These are phyloP conservation scores for Luvunga scandens DNA, from an alignment of 345 rosid genomes.

Conservation along the genomic window DNA sequence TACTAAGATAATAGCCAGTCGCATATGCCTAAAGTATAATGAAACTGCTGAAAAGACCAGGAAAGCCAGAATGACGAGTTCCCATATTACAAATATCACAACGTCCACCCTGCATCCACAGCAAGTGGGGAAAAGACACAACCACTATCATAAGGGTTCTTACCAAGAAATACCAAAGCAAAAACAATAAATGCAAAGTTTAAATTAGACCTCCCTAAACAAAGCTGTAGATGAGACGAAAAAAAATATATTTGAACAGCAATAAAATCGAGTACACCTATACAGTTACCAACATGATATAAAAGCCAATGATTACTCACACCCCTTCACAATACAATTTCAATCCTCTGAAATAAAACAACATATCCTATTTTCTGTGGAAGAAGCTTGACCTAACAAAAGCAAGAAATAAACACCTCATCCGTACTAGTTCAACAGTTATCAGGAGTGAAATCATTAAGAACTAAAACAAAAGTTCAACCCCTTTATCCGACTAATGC, in stretches of 20 bases:
- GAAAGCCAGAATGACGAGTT: slow-evolving; percentile 79
- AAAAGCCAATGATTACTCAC: background rate
- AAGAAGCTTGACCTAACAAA: background rate
- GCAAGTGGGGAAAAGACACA: background rate
- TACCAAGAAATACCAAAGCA: background rate
- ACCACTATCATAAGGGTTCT: background rate
- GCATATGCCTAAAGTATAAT: slow-evolving; percentile 69
- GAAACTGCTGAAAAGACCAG: slow-evolving; percentile 94
- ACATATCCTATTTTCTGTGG: background rate
- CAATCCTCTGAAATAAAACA: background rate
- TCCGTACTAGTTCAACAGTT: background rate
- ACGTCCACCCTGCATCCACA: slow-evolving; percentile 85
- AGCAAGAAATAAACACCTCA: background rate
- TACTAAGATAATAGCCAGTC: slow-evolving; percentile 67
- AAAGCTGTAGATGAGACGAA: background rate
- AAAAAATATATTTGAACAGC: background rate
- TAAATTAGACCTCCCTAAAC: background rate
- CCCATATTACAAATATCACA: slow-evolving; percentile 88
- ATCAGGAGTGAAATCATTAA: background rate
- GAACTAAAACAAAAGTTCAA: background rate
- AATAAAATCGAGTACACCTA: background rate
- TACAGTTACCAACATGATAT: background rate
- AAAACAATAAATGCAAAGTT: background rate
- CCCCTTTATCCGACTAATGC: background rate
- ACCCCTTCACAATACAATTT: background rate